Base-by-base conservation (phyloP, 352 stramenopile species). In the Pythium graminicola region DNA sequence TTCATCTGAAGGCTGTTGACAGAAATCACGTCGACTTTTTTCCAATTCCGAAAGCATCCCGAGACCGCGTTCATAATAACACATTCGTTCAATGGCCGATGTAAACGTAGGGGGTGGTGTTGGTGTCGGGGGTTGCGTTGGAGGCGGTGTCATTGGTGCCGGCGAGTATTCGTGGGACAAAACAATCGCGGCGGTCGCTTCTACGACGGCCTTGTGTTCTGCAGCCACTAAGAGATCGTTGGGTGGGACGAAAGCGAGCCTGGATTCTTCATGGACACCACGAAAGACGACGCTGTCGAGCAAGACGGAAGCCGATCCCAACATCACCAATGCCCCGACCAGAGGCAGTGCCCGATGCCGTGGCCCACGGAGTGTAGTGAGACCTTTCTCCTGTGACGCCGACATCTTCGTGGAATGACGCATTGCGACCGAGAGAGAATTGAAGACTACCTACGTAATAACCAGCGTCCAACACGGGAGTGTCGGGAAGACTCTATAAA, bases 21-120 rank as follows among this genome's bases (percentile, higher is more conserved):
- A 57, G 16, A 57, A 57, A 4, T 33, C 50, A 20, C 31, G 38
- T 20, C 17, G 23, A 17, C 17, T 43, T 1, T 44, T 16, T 1
- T 22, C 2, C 6, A 49, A 36, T 20, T 49, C 28, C 4, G 23
- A 11, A 23, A 57, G 29, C 1, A 57, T 6, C 3, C 50, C 50
- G 38, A 57, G 27, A 39, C 43, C 50, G 3, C 50, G 50, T 29
- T 57, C 36, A 3, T 41, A 33, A 33, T 42, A 57, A 29, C 50
- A 57, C 28, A 42, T 11, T 36, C 28, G 38, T 6, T 56, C 49
- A 17, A 47, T 2, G 9, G 26, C 27, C 1, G 35, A 19, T 19
- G 36, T 14, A n/a, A 49, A 43, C 38, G 28, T 45, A 23, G 29
- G 46, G 9, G 19, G 10, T 7, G 17, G 19, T 16, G 47, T 33